Evolutionary conservation across 2,329 filamentous ascomycete species (phyloP), one percentile per base, ranked within the genome.

Genomic region (Waltergamsia citrina): DNA sequence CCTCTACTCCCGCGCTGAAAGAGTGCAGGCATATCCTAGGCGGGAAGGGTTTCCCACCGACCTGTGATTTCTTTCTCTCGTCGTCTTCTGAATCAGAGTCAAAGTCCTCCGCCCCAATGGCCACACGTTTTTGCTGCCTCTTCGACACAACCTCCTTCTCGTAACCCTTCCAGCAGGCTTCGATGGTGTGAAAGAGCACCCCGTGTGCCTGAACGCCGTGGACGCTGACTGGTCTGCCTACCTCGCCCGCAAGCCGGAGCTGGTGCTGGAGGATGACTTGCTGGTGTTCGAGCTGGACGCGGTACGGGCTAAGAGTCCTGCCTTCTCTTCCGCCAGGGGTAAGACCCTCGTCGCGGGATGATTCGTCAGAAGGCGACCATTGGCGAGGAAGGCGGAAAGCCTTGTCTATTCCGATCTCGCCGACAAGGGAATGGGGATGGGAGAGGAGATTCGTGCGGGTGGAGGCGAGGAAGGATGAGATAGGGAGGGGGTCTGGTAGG

Each of bases 21-120:
- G 88, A 95, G 57, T 98, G 92, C 38, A 98, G 74, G 51, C 92
- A 98, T 51, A 96, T 81, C 7, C 88, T 68, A 1, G 88, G 87
- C 4, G 92, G 88, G 45, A 81, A 96, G 0, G 83, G 80, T 39
- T 70, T 77, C 5, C 29, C 29, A 4, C 29, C 29, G 11, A 22
- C n/a, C 18, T 18, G 22, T 15, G 35, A 10, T 21, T 25, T 37
- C 18, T 23, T 45, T 33, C 4, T 48, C 45, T 3, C 46, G 14
- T 51, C 47, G 1, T 54, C 49, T 15, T 58, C 54, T 21, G 59
- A 54, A 16, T 60, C 57, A 4, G 54, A 51, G 17, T 51, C 56
- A 8, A 53, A 56, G 3, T 53, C 62, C 34, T 60, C 63, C 6
- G 65, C 65, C 1, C 63, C 62, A 6, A 54, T 46, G 0, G 68